phyloP scores from a whole-genome alignment of 2,329 filamentous ascomycete species.

The Pseudocercospora cruenta region DNA sequence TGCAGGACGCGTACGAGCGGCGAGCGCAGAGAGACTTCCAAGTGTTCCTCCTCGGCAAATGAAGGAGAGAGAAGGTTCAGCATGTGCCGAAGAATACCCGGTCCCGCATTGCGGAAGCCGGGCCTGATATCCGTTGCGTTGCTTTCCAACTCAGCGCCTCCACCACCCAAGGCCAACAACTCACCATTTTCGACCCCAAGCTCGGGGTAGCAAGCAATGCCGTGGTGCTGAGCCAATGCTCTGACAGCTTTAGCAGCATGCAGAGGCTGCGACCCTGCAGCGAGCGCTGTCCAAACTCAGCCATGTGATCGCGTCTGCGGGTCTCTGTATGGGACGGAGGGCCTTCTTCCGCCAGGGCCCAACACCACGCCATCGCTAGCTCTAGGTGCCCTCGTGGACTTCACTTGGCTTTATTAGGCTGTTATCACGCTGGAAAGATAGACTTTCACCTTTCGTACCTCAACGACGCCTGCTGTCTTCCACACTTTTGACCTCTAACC shows the following conservation, averaged over 20 bases:
- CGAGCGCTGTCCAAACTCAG: not conserved
- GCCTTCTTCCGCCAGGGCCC: not conserved
- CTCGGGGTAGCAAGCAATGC: not conserved
- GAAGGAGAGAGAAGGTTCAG: too few relatives aligned
- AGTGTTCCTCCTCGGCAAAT: too few relatives aligned
- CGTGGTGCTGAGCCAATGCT: not conserved
- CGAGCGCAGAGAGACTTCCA: too few relatives aligned
- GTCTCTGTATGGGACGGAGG: not conserved
- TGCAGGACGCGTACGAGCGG: too few relatives aligned
- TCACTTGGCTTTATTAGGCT: not conserved
- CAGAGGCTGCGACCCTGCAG: not conserved
- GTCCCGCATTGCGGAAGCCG: not conserved
- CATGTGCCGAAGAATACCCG: too few relatives aligned
- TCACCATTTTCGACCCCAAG: not conserved
- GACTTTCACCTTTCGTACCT: not conserved
- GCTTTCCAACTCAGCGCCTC: not conserved
- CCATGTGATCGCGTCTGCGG: not conserved
- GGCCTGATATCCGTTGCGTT: constrained; percentile 38
- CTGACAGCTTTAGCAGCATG: not conserved
- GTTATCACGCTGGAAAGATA: not conserved
- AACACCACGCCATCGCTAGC: constrained; percentile 1
- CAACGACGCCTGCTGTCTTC: not conserved
- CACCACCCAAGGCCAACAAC: not conserved
- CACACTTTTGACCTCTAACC: not conserved
- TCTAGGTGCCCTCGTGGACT: not conserved